Evolutionary conservation across 768 basidiomycete genomes (phyloP).

Genomic region (Pholiota microspora): DNA sequence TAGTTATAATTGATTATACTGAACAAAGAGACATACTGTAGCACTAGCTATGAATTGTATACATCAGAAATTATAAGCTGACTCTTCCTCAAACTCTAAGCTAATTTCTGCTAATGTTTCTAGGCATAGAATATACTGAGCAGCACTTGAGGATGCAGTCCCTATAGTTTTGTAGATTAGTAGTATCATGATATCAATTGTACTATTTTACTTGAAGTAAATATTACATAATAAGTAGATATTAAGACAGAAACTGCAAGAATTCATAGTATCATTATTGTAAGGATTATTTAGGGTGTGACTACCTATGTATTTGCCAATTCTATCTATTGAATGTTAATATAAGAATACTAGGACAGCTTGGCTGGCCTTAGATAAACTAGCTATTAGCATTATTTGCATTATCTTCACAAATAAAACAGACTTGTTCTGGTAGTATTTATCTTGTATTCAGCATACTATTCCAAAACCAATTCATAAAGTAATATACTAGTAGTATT

Average conservation of each 20-base stretch:
- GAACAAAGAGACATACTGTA: neutral
- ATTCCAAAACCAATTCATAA: too few relatives aligned
- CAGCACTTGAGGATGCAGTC: neutral
- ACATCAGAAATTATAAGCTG: neutral
- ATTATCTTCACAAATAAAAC: neutral
- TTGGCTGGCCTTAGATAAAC: neutral
- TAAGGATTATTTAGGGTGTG: neutral
- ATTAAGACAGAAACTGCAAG: neutral
- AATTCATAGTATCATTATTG: neutral
- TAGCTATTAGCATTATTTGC: neutral
- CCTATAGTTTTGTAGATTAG: neutral
- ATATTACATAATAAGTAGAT: neutral
- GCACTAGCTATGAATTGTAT: neutral
- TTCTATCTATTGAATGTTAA: neutral
- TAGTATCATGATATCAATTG: neutral
- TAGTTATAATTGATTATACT: too few relatives aligned
- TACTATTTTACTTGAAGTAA: neutral
- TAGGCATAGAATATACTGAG: neutral
- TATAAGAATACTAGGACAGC: neutral
- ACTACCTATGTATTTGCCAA: neutral
- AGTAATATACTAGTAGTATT: neutral
- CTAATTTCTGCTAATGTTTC: neutral
- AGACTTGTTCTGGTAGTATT: neutral
- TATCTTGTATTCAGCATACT: too few relatives aligned
- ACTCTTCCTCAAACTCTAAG: neutral